Evolutionary conservation across 495 filamentous ascomycete species (phyloP), one percentile per base, ranked within the genome.

Genomic region (Hypoxylon rickii): DNA sequence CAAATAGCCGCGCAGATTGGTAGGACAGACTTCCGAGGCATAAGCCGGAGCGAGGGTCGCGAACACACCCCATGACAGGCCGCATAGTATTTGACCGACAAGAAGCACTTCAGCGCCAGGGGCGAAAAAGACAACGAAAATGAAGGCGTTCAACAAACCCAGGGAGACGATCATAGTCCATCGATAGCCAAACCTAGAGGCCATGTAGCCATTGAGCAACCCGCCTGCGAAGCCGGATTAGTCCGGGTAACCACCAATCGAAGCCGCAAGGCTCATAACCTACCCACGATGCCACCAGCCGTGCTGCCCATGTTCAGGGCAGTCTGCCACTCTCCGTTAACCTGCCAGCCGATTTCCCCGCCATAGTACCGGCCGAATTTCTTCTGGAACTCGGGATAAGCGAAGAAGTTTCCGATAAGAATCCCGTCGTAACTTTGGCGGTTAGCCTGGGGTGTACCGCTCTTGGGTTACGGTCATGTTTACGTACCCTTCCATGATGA

Each of bases 51-150:
- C 70, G 6, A 74, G 67, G 2, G 74, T 78, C 5, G 67, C 70
- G 56, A 77, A 81, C 20, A 81, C 70, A 50, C 86, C 87, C 82
- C 83, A 87, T 11, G 81, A 79, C 33, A 90, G 72, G 45, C 83
- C 84, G 50, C 81, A 83, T n/a, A 90, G 72, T 31, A 89, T 82
- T 64, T 87, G 80, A 16, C 83, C 85, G 7, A 80, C 81, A 2
- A 87, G 74, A 7, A 89, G 70, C 4, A 81, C 67, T 45, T 79
- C 70, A 19, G 85, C 71, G 40, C 75, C 82, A 15, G 76, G 74
- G n/a, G 84, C 84, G 7, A 86, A 86, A 73, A 83, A 80, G 6
- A 70, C 58, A 44, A 84, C 67, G 53, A 83, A 81, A 46, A 83
- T 76, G 46, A 78, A 76, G 17, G 63, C 71, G 33, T 70, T 78